phyloP scores from a whole-genome alignment of 371 early-diverging fungal genomes.

The Lichtheimia ornata region DNA sequence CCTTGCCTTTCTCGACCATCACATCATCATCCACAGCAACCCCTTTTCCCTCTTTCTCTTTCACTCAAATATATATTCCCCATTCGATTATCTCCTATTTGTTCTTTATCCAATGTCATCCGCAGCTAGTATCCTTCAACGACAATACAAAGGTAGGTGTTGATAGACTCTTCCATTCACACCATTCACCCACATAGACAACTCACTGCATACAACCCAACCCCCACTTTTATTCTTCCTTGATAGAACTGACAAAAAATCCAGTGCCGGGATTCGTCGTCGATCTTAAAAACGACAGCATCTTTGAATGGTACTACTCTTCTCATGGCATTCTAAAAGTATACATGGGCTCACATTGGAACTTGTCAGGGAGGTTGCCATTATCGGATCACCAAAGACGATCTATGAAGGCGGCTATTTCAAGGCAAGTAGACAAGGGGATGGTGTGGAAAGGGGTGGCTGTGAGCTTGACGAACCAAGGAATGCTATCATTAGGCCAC shows the following conservation, averaged over 20 bases:
- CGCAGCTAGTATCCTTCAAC: slow-evolving; percentile 9
- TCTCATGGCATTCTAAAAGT: background rate
- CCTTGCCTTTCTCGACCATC: slow-evolving; percentile 1
- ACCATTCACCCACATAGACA: slow-evolving; percentile 29
- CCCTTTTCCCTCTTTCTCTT: slow-evolving; percentile 3
- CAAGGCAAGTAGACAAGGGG: slow-evolving; percentile 46
- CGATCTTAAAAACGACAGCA: slow-evolving; percentile 65
- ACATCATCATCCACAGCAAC: background rate
- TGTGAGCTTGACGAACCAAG: slow-evolving; percentile 42
- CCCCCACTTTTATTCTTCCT: slow-evolving; percentile 9
- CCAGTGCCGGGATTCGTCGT: slow-evolving; percentile 78
- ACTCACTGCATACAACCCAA: background rate
- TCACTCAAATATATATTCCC: slow-evolving; percentile 1
- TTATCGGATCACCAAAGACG: slow-evolving; percentile 85
- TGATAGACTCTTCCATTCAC: background rate
- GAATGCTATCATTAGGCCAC: slow-evolving; percentile 43
- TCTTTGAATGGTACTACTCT: slow-evolving; percentile 55
- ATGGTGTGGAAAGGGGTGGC: background rate
- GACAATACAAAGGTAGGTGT: slow-evolving; percentile 5
- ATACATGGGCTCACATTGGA: background rate
- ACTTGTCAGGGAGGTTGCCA: slow-evolving; percentile 70
- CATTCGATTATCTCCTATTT: background rate
- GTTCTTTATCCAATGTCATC: slow-evolving; percentile 37
- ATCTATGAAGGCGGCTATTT: slow-evolving; percentile 91
- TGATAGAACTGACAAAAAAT: slow-evolving; percentile 50